Conservation (phyloP, 1,284 basidiomycete species). For the Exsudoporus floridanus region DNA sequence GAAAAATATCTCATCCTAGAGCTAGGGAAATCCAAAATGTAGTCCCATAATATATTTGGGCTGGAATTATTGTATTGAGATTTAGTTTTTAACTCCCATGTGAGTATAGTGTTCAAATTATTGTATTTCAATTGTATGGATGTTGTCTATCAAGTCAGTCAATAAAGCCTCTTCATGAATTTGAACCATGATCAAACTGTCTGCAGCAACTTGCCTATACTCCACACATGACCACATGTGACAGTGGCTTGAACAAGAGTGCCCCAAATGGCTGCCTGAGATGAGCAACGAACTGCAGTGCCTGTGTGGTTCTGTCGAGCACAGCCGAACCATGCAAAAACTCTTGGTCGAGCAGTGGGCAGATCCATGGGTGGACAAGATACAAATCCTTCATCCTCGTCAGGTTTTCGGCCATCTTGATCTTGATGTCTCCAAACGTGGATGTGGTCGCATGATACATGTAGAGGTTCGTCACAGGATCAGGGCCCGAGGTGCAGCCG, state of each 20-base stretch:
- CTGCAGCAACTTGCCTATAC: slow-evolving; percentile 4
- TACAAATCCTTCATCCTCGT: background rate
- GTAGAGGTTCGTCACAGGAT: background rate
- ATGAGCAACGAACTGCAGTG: slow-evolving; percentile 3
- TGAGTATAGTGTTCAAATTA: no score
- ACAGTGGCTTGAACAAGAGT: background rate
- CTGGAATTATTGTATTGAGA: no score
- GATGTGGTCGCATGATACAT: slow-evolving; percentile 2
- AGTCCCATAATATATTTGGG: no score
- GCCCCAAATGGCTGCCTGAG: slow-evolving; percentile 12
- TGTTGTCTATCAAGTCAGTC: background rate
- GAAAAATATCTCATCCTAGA: no score
- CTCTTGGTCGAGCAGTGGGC: slow-evolving; percentile 11
- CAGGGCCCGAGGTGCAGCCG: background rate
- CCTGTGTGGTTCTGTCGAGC: background rate
- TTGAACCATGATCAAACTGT: slow-evolving; percentile 1
- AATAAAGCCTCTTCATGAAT: background rate
- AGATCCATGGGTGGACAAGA: slow-evolving; percentile 15
- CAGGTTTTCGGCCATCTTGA: slow-evolving; percentile 4
- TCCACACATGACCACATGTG: background rate
- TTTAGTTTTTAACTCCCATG: no score
- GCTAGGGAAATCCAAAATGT: no score
- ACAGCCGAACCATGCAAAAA: background rate
- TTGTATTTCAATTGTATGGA: slow-evolving; percentile 2
- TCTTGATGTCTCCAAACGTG: background rate